Percentiles rank a stretch among this genome's conserved stretches.
These are phyloP conservation scores for Coniophora puteana DNA, from an alignment of 1,284 basidiomycete species.

Conservation along the genomic window DNA sequence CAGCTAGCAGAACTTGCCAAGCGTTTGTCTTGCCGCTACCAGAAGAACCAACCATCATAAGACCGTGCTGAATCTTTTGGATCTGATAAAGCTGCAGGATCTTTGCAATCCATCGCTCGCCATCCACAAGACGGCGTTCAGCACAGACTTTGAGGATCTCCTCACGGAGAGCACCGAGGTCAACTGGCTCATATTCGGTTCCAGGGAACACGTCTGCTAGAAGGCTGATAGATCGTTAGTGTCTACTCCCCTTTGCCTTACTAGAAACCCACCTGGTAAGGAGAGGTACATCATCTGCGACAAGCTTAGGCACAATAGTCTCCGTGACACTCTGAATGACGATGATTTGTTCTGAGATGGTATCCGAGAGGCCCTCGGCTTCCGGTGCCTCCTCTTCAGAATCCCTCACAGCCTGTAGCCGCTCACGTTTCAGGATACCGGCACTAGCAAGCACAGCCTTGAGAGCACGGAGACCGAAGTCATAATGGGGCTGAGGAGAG, in stretches of 20 bases:
- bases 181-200: slow-evolving; percentile 86
- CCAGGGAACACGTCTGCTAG: slow-evolving; percentile 98
- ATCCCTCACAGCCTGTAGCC: slow-evolving; percentile 51
- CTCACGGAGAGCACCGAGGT: slow-evolving; percentile 80
- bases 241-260: slow-evolving; percentile 2
- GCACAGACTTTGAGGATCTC: slow-evolving; percentile 87
- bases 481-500: slow-evolving; percentile 97
- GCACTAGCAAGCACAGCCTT: slow-evolving; percentile 97
- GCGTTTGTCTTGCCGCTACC: slow-evolving; percentile 97
- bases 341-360: slow-evolving; percentile 89
- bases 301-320: slow-evolving; percentile 97
- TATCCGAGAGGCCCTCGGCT: slow-evolving; percentile 58
- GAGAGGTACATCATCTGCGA: slow-evolving; percentile 95
- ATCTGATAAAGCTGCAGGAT: slow-evolving; percentile 98
- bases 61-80: slow-evolving; percentile 98
- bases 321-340: slow-evolving; percentile 99
- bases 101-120: slow-evolving; percentile 92
- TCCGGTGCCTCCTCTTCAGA: slow-evolving; percentile 42
- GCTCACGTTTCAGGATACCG: slow-evolving; percentile 95
- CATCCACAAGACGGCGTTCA: slow-evolving; percentile 81
- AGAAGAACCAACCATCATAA: slow-evolving; percentile 99
- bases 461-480: slow-evolving; percentile 96
- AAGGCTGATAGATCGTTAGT: slow-evolving; percentile 49
- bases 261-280: slow-evolving; percentile 69
- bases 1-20: slow-evolving; percentile 91